Conservation (phyloP, 2,329 filamentous ascomycete species). For the Cytospora piceicola region DNA sequence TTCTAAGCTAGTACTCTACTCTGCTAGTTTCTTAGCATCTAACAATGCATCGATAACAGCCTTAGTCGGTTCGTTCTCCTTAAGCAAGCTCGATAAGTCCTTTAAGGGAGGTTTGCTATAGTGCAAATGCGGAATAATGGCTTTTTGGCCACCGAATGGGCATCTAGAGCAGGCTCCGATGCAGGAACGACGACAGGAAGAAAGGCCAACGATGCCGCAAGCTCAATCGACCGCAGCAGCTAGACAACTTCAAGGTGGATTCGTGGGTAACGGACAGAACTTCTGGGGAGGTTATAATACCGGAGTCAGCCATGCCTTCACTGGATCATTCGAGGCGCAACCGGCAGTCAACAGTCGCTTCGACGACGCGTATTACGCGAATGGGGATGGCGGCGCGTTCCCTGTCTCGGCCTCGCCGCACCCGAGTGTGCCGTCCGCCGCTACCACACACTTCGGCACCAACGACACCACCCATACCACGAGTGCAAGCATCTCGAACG, state of each 20-base stretch:
- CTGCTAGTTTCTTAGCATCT: no score
- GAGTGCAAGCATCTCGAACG: neutral
- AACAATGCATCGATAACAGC: neutral
- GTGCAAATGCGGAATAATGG: neutral
- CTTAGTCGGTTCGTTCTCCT: neutral
- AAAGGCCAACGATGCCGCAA: neutral
- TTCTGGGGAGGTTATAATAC: neutral
- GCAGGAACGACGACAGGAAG: neutral
- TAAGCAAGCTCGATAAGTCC: neutral
- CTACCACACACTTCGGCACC: neutral
- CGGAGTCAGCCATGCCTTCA: neutral
- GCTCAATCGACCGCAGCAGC: neutral
- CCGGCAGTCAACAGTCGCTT: neutral
- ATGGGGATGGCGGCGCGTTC: neutral
- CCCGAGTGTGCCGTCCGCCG: constrained; percentile 12
- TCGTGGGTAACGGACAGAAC: neutral
- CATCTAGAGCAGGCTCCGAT: neutral
- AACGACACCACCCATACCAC: neutral
- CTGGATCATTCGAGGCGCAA: neutral
- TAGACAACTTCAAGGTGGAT: neutral
- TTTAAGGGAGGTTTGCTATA: neutral
- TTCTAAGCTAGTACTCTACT: neutral
- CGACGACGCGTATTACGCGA: constrained; percentile 5
- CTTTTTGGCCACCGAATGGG: neutral
- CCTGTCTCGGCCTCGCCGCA: constrained; percentile 7